Percentiles rank a stretch among this genome's conserved stretches.
Conservation (phyloP, 768 basidiomycete genomes). For the Phlegmacium glaucopus region DNA sequence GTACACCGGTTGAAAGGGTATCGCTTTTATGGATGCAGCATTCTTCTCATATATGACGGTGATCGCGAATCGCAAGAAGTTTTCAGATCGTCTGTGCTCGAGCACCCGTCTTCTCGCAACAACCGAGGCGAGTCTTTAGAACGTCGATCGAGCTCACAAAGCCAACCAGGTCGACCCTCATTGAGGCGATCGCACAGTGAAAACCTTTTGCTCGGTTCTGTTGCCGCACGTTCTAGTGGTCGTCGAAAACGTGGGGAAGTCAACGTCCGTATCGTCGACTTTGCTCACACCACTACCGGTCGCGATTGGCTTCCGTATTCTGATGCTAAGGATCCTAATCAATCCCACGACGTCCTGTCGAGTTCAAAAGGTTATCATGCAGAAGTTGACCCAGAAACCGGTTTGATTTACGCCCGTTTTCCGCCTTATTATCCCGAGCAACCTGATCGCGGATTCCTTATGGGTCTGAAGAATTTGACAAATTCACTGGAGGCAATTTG, state of each 20-base stretch:
- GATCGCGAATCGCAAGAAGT: constrained; percentile 84
- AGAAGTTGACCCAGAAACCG: constrained; percentile 77
- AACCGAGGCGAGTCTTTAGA: constrained; percentile 80
- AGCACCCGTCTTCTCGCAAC: constrained; percentile 64
- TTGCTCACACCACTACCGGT: constrained; percentile 97
- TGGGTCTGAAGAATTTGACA: constrained; percentile 81
- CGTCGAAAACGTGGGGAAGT: constrained; percentile 85
- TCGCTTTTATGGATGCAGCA: constrained; percentile 96
- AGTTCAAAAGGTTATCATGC: constrained; percentile 77
- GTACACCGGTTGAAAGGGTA: constrained; percentile 89
- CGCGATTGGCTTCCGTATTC: constrained; percentile 80
- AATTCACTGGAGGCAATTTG: constrained; percentile 79
- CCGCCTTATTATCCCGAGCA: constrained; percentile 87
- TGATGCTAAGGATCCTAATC: constrained; percentile 34
- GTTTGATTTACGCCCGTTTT: constrained; percentile 87
- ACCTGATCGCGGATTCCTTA: constrained; percentile 93
- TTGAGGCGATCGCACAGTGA: constrained; percentile 80
- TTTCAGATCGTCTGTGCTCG: constrained; percentile 57
- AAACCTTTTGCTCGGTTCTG: constrained; percentile 67
- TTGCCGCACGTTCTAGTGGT: constrained; percentile 58
- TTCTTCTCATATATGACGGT: constrained; percentile 97
- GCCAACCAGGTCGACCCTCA: constrained; percentile 36
- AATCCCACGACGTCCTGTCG: constrained; percentile 44
- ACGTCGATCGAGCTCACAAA: constrained; percentile 46
- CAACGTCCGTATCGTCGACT: constrained; percentile 95